Percentiles rank a stretch among this genome's conserved stretches.
phyloP scores from a whole-genome alignment of 2,329 filamentous ascomycete species.

The Aspergillus tubingensis region DNA sequence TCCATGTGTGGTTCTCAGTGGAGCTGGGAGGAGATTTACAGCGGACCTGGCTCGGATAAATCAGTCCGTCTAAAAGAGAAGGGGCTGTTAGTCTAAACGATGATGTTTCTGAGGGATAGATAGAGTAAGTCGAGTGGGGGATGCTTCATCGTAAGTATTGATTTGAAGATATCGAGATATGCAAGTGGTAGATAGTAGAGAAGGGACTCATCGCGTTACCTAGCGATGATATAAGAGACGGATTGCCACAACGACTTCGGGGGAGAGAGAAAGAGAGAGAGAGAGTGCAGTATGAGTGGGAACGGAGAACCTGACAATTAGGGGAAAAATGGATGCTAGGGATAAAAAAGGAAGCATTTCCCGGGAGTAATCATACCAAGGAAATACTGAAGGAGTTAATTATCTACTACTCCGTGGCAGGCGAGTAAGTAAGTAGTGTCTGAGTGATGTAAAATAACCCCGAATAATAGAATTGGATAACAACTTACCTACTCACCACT shows the following conservation, averaged over 20 bases:
- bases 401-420: too few relatives aligned
- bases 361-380: neutral
- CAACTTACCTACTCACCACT: neutral
- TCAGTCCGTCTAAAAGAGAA: conserved; percentile 10
- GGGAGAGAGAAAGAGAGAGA: too few relatives aligned
- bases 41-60: conserved; percentile 23
- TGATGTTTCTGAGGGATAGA: neutral
- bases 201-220: neutral
- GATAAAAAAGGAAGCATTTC: neutral
- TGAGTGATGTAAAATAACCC: neutral
- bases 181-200: neutral
- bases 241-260: conserved; percentile 6
- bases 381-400: neutral
- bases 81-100: neutral
- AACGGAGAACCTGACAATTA: neutral
- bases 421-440: too few relatives aligned
- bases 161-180: neutral
- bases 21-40: conserved; percentile 20
- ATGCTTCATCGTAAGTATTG: too few relatives aligned
- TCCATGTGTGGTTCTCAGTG: conserved; percentile 19
- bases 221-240: conserved; percentile 14
- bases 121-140: neutral
- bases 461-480: conserved; percentile 1
- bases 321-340: neutral
- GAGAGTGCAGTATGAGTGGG: neutral